Conservation (phyloP, 257 asterid species). For the Anisodus acutangulus region DNA sequence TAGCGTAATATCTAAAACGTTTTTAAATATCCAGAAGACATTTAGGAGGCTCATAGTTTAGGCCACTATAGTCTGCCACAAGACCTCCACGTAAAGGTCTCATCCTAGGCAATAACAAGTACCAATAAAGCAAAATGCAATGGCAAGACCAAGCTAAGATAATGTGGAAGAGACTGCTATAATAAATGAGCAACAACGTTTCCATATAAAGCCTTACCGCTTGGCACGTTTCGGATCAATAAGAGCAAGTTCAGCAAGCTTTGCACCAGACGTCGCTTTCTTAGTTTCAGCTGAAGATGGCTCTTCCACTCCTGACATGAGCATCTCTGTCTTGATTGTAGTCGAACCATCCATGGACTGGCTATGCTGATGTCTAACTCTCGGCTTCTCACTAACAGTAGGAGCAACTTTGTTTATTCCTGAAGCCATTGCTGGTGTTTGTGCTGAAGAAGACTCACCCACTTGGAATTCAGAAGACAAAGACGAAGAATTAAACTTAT, state of each 20-base stretch:
- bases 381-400: constrained; percentile 59
- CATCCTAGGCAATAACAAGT: not conserved
- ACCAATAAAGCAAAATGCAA: not conserved
- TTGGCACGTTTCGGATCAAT: constrained; percentile 98
- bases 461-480: constrained; percentile 69
- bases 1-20: not conserved
- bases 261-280: constrained; percentile 93
- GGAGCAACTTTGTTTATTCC: constrained; percentile 44
- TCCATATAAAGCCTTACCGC: constrained; percentile 54
- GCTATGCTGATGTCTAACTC: constrained; percentile 93
- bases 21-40: not conserved
- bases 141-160: not conserved
- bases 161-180: constrained; percentile 3
- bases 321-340: constrained; percentile 82
- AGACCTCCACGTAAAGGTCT: not conserved
- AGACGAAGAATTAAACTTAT: constrained; percentile 78
- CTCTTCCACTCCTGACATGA: constrained; percentile 75
- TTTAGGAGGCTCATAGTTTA: not conserved
- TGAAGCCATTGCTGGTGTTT: constrained; percentile 43
- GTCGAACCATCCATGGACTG: constrained; percentile 99
- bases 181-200: not conserved
- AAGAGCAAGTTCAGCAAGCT: constrained; percentile 96
- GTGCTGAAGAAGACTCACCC: constrained; percentile 63
- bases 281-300: constrained; percentile 72
- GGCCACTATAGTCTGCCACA: not conserved